Conservation (phyloP, 2,329 filamentous ascomycete genomes). For the Cercospora zeina region DNA sequence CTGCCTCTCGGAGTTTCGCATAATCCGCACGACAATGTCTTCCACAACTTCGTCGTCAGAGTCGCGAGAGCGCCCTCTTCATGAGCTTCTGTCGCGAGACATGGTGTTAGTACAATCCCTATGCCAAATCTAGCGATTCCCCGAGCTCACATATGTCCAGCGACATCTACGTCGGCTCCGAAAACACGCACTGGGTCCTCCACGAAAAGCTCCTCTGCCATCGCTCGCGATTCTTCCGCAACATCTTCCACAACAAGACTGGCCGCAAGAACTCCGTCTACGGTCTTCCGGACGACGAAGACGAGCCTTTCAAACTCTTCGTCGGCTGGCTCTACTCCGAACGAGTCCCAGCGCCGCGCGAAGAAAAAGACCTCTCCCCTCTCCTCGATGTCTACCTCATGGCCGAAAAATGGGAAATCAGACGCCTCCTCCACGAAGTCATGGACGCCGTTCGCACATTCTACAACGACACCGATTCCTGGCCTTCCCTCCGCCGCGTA, state of each 20-base stretch:
- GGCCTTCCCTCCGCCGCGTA: slow-evolving; percentile 55
- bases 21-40: slow-evolving; percentile 12
- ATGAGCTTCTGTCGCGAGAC: slow-evolving; percentile 55
- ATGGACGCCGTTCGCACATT: slow-evolving; percentile 53
- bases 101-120: slow-evolving; percentile 40
- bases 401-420: slow-evolving; percentile 55
- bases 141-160: not conserved
- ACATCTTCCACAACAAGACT: slow-evolving; percentile 49
- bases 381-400: slow-evolving; percentile 59
- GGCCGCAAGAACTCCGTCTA: slow-evolving; percentile 42
- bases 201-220: slow-evolving; percentile 59
- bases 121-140: not conserved
- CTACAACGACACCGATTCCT: slow-evolving; percentile 56
- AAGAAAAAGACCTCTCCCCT: slow-evolving; percentile 53
- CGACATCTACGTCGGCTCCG: slow-evolving; percentile 57
- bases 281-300: slow-evolving; percentile 56
- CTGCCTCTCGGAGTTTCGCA: not conserved
- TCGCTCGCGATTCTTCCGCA: slow-evolving; percentile 56
- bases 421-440: slow-evolving; percentile 50
- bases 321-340: slow-evolving; percentile 57
- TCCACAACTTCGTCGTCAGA: slow-evolving; percentile 26
- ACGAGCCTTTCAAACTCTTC: slow-evolving; percentile 53
- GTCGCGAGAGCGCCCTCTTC: slow-evolving; percentile 43
- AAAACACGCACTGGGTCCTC: slow-evolving; percentile 57
- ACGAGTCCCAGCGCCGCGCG: slow-evolving; percentile 49